Percentiles rank a stretch among this genome's conserved stretches.
These are phyloP conservation scores for Kalmanozyma brasiliensis DNA, from an alignment of 1,284 basidiomycete species.

Conservation along the genomic window DNA sequence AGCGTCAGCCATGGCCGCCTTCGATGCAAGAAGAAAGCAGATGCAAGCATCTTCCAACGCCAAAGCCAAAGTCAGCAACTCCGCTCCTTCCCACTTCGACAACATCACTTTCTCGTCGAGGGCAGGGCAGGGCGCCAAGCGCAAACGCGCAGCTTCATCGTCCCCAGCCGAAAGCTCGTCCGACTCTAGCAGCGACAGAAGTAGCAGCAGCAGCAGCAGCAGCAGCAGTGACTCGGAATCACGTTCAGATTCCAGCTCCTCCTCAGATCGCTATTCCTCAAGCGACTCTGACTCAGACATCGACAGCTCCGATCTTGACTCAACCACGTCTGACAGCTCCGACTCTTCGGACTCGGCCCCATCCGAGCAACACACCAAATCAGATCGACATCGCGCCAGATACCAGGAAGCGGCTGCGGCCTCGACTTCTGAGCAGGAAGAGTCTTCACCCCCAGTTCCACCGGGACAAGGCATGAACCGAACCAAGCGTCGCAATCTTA, in stretches of 20 bases:
- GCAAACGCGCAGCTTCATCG: not conserved
- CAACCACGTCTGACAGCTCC: not conserved
- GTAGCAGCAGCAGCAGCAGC: not conserved
- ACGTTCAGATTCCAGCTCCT: constrained; percentile 9
- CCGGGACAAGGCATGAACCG: constrained; percentile 48
- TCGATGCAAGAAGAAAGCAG: constrained; percentile 27
- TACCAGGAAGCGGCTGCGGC: not conserved
- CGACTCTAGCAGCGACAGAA: constrained; percentile 1
- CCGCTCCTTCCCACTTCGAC: too few species aligned
- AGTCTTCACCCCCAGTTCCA: constrained; percentile 7
- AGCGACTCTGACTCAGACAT: constrained; percentile 4
- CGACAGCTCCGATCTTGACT: not conserved
- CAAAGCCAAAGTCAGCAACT: not conserved
- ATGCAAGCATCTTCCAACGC: constrained; percentile 2
- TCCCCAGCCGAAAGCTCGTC: constrained; percentile 3
- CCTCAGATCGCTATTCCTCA: constrained; percentile 3
- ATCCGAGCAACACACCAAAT: constrained; percentile 9
- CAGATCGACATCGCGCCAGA: constrained; percentile 1
- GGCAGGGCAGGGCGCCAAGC: not conserved
- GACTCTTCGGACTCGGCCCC: constrained; percentile 25
- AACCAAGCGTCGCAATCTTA: constrained; percentile 50
- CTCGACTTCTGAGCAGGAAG: not conserved
- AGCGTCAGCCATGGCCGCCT: constrained; percentile 34
- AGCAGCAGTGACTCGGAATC: constrained; percentile 2
- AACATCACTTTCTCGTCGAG: too few species aligned